A percentile compares a stretch with the other conserved stretches of the same genome.
Evolutionary conservation across 1,139 yeast species (phyloP).

Genomic region (Arxiozyma slooffiae): DNA sequence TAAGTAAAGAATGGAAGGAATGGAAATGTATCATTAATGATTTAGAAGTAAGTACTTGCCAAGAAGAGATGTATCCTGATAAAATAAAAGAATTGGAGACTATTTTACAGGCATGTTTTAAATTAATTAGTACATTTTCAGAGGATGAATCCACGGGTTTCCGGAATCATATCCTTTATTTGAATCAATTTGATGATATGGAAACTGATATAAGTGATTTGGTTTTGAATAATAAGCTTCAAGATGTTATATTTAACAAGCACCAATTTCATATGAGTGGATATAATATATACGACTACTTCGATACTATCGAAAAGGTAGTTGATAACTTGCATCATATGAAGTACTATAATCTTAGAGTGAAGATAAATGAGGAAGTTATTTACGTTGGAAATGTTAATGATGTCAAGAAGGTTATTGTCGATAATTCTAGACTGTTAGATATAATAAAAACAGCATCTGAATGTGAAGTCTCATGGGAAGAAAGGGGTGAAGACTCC

Average conservation of each 20-base stretch:
- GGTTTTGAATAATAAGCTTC: not conserved
- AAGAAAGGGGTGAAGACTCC: not conserved
- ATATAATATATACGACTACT: not conserved
- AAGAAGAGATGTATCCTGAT: slow-evolving; percentile 5
- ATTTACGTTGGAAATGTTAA: not conserved
- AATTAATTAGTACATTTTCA: slow-evolving; percentile 11
- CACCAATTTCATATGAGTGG: not conserved
- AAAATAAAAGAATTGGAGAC: slow-evolving; percentile 7
- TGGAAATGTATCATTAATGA: slow-evolving; percentile 43
- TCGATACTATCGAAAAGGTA: not conserved
- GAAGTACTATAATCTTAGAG: not conserved
- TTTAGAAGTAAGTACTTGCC: slow-evolving; percentile 16
- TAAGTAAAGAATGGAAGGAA: slow-evolving; percentile 45
- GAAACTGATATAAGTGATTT: not conserved
- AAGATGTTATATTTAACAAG: slow-evolving; percentile 3
- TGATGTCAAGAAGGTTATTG: not conserved
- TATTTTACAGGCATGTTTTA: slow-evolving; percentile 13
- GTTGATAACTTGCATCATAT: not conserved
- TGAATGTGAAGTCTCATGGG: not conserved
- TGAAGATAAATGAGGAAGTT: not conserved
- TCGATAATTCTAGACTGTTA: not conserved
- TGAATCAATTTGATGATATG: slow-evolving; percentile 9
- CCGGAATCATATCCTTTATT: slow-evolving; percentile 2
- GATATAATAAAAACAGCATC: not conserved
- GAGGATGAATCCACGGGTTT: not conserved